Evolutionary conservation across 2,329 filamentous ascomycete species (phyloP).

Genomic region (Parastagonospora nodorum): DNA sequence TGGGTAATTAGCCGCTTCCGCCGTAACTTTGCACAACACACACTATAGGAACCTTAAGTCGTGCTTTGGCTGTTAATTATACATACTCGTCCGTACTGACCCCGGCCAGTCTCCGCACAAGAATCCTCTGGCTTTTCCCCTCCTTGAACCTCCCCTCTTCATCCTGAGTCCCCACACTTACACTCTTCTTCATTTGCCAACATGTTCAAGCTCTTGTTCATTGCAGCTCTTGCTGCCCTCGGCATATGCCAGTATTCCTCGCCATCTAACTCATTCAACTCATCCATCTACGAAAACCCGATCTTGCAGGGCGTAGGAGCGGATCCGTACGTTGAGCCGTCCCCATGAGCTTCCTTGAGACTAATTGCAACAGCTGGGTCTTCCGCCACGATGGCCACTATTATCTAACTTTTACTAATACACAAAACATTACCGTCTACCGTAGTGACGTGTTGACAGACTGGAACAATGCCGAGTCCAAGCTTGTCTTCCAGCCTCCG

Average conservation of each 20-base stretch:
- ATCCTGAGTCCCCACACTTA: not conserved
- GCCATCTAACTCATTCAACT: slow-evolving; percentile 12
- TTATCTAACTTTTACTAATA: slow-evolving; percentile 54
- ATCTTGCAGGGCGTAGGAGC: slow-evolving; percentile 49
- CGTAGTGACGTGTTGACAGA: slow-evolving; percentile 50
- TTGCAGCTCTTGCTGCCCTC: slow-evolving; percentile 22
- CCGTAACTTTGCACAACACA: too few species aligned
- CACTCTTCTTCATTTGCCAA: not conserved
- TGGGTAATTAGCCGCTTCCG: too few species aligned
- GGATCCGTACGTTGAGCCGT: slow-evolving; percentile 45
- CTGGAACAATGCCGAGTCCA: slow-evolving; percentile 52
- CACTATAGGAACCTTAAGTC: too few species aligned
- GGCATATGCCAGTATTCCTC: slow-evolving; percentile 23
- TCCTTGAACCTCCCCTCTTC: not conserved
- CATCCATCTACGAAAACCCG: slow-evolving; percentile 52
- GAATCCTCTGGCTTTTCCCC: not conserved
- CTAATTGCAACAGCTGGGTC: slow-evolving; percentile 45
- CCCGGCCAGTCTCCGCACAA: too few species aligned
- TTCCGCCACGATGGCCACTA: slow-evolving; percentile 50
- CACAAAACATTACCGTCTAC: slow-evolving; percentile 50
- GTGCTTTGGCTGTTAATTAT: not conserved
- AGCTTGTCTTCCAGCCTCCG: slow-evolving; percentile 50
- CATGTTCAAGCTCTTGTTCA: slow-evolving; percentile 27
- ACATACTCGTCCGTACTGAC: not conserved
- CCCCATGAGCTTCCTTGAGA: not conserved